Percentiles rank a stretch among this genome's conserved stretches.
Conservation (phyloP, 768 basidiomycete genomes). For the Psilocybe cyanescens region DNA sequence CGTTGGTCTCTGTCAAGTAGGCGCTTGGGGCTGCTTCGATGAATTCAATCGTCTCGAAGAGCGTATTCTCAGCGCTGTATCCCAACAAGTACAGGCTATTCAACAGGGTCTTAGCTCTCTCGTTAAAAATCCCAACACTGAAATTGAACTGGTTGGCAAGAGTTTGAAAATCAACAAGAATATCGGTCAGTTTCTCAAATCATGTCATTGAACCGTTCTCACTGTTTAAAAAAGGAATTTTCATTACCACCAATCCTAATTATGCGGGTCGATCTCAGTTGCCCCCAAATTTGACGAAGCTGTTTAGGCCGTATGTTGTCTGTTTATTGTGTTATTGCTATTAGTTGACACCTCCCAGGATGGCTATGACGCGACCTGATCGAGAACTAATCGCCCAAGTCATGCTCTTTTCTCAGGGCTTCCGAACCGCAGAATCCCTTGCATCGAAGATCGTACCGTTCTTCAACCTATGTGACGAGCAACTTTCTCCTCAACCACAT, state of each 20-base stretch:
- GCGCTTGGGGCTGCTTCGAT: conserved; percentile 98
- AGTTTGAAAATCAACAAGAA: conserved; percentile 91
- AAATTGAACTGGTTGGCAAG: conserved; percentile 97
- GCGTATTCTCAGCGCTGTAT: conserved; percentile 96
- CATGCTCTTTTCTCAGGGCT: conserved; percentile 99
- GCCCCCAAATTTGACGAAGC: conserved; percentile 87
- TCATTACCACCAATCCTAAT: conserved; percentile 98
- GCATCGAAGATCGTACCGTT: conserved; percentile 99
- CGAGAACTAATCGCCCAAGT: conserved; percentile 99
- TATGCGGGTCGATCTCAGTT: conserved; percentile 96
- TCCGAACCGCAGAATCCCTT: conserved; percentile 96
- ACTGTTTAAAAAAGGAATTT: conserved; percentile 67
- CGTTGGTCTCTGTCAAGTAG: conserved; percentile 97
- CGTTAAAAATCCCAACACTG: conserved; percentile 81
- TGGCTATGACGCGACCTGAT: conserved; percentile 99
- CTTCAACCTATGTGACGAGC: conserved; percentile 98
- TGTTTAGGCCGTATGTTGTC: conserved; percentile 85
- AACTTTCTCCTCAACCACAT: conserved; percentile 95
- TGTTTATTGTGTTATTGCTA: neutral
- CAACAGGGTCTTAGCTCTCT: conserved; percentile 91
- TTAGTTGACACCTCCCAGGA: conserved; percentile 49
- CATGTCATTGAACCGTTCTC: neutral
- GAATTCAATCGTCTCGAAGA: conserved; percentile 99
- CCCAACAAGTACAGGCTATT: conserved; percentile 98
- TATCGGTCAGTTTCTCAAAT: conserved; percentile 60